These are phyloP conservation scores for Paraglomus occultum DNA, from an alignment of 192 early-diverging fungal genomes.

Conservation along the genomic window DNA sequence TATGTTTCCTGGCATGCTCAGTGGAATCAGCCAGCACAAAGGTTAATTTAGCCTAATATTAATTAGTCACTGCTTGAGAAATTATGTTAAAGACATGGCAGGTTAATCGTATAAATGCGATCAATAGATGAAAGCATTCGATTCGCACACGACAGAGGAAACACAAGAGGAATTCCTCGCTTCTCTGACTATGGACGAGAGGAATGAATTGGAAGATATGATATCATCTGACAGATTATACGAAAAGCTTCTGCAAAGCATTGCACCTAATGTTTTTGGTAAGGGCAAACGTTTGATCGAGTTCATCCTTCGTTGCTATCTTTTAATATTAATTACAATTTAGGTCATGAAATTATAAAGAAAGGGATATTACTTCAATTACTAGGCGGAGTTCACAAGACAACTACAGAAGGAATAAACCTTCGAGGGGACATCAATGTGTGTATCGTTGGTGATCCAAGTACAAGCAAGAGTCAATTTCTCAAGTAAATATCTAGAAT, in stretches of 20 bases:
- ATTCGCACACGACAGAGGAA: slow-evolving; percentile 51
- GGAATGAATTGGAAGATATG: slow-evolving; percentile 64
- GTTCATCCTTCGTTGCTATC: not conserved
- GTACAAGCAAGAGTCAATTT: slow-evolving; percentile 93
- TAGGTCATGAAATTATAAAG: slow-evolving; percentile 91
- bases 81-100: too few species aligned
- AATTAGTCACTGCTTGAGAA: too few species aligned
- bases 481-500: slow-evolving; percentile 60
- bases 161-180: slow-evolving; percentile 62
- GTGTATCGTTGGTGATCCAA: slow-evolving; percentile 95
- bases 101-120: too few species aligned
- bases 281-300: not conserved
- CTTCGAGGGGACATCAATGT: slow-evolving; percentile 98
- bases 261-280: slow-evolving; percentile 92
- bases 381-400: slow-evolving; percentile 94
- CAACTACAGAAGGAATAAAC: slow-evolving; percentile 87
- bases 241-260: slow-evolving; percentile 72
- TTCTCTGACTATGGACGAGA: slow-evolving; percentile 67
- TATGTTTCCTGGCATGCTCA: slow-evolving; percentile 86
- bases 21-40: slow-evolving; percentile 62
- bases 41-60: slow-evolving; percentile 6
- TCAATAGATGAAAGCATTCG: too few species aligned
- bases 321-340: not conserved
- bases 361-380: slow-evolving; percentile 93
- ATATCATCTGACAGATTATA: slow-evolving; percentile 61